phyloP scores from a whole-genome alignment of 2,329 filamentous ascomycete species.

The Colletotrichum tabaci region DNA sequence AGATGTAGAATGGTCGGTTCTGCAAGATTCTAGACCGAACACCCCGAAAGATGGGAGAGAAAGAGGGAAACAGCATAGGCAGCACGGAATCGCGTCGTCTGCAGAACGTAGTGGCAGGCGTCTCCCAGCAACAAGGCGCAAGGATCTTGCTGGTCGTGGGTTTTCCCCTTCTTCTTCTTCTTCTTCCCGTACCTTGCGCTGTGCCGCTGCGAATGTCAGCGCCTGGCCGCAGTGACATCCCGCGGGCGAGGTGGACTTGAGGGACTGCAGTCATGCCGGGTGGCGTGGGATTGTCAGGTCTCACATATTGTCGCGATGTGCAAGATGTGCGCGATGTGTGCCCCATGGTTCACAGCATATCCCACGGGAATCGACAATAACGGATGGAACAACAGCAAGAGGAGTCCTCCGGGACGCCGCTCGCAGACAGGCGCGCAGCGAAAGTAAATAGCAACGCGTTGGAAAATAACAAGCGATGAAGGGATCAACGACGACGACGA shows the following conservation, averaged over 20 bases:
- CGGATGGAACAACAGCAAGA: not conserved
- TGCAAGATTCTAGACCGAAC: not conserved
- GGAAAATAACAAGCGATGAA: not conserved
- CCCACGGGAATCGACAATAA: not conserved
- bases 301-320: not conserved
- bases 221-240: constrained; percentile 16
- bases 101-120: not conserved
- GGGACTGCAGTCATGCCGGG: not conserved
- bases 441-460: not conserved
- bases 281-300: not conserved
- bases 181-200: not conserved
- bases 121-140: not conserved
- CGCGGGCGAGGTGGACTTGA: not conserved
- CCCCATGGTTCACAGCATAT: no score
- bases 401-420: not conserved
- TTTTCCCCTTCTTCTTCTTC: not conserved
- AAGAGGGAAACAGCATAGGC: not conserved
- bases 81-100: not conserved
- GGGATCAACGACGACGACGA: not conserved
- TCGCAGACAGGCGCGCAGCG: not conserved
- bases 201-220: not conserved
- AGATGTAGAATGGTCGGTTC: no score
- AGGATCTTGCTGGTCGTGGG: constrained; percentile 8
- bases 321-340: no score
- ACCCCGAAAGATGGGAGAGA: not conserved